Conservation (phyloP, 2,329 filamentous ascomycete species). For the Sclerotinia trifoliorum region DNA sequence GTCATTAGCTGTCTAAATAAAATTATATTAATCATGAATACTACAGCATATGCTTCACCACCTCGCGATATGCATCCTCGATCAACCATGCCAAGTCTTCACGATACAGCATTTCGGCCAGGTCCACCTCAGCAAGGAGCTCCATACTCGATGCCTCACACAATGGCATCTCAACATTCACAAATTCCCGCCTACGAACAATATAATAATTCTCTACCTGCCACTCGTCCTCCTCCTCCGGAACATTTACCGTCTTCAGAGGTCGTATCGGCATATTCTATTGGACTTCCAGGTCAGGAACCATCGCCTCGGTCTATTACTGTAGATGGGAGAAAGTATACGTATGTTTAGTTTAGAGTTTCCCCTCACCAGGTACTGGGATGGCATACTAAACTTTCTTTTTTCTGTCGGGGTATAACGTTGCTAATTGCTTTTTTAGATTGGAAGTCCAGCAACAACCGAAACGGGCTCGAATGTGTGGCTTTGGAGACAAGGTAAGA, state of each 20-base stretch:
- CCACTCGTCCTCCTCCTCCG: slow-evolving; percentile 28
- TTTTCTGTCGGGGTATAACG: neutral
- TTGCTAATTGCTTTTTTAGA: slow-evolving; percentile 46
- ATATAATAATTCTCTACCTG: slow-evolving; percentile 25
- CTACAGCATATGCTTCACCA: slow-evolving; percentile 33
- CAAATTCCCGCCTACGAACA: slow-evolving; percentile 27
- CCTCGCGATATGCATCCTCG: slow-evolving; percentile 28
- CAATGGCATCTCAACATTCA: slow-evolving; percentile 28
- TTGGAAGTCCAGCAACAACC: slow-evolving; percentile 88
- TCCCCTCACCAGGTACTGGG: neutral
- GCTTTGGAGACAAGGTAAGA: slow-evolving; percentile 91
- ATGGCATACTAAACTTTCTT: neutral
- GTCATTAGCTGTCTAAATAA: neutral
- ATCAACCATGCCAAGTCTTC: slow-evolving; percentile 26
- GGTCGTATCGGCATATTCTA: slow-evolving; percentile 25
- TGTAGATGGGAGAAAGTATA: slow-evolving; percentile 35
- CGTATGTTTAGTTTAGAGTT: slow-evolving; percentile 30
- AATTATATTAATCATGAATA: slow-evolving; percentile 26
- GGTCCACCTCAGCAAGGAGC: slow-evolving; percentile 24
- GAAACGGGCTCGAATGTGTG: slow-evolving; percentile 92
- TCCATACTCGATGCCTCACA: slow-evolving; percentile 31
- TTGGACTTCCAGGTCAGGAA: slow-evolving; percentile 27
- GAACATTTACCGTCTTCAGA: slow-evolving; percentile 28
- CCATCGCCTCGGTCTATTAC: slow-evolving; percentile 28
- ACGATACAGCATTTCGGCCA: slow-evolving; percentile 27